phyloP scores from a whole-genome alignment of 768 basidiomycete genomes.

The Russula lepida region DNA sequence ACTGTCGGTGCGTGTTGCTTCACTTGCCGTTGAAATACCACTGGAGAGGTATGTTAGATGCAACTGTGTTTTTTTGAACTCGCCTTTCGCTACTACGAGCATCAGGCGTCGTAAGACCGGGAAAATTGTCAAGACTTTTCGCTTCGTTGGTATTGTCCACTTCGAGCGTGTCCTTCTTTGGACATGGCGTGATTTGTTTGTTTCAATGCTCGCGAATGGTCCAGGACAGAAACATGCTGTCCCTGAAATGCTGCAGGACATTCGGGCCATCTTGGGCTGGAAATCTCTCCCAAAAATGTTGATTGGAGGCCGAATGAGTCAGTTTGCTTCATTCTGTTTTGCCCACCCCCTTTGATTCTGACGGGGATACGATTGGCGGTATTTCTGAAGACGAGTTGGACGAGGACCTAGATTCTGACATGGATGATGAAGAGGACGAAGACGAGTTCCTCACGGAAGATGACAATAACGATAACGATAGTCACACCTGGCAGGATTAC shows the following conservation, averaged over 20 bases:
- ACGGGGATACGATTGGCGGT: background rate
- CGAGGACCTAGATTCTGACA: background rate
- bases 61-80: conserved; percentile 41
- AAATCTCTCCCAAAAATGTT: conserved; percentile 42
- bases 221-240: conserved; percentile 29
- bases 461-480: background rate
- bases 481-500: conserved; percentile 9
- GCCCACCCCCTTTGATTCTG: conserved; percentile 11
- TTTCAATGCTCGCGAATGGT: conserved; percentile 42
- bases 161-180: conserved; percentile 44
- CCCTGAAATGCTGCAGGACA: conserved; percentile 51
- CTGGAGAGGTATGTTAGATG: conserved; percentile 34
- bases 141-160: conserved; percentile 39
- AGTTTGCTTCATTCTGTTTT: conserved; percentile 19
- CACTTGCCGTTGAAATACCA: conserved; percentile 5
- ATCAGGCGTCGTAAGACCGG: conserved; percentile 37
- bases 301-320: conserved; percentile 43
- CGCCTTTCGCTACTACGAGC: conserved; percentile 37
- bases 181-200: conserved; percentile 64
- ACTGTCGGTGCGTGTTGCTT: conserved; percentile 29
- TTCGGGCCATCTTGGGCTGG: conserved; percentile 45
- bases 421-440: background rate
- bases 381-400: background rate
- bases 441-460: background rate
- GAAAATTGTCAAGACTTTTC: conserved; percentile 41